phyloP scores from a whole-genome alignment of 768 basidiomycete genomes.

The Auriscalpium vulgare region DNA sequence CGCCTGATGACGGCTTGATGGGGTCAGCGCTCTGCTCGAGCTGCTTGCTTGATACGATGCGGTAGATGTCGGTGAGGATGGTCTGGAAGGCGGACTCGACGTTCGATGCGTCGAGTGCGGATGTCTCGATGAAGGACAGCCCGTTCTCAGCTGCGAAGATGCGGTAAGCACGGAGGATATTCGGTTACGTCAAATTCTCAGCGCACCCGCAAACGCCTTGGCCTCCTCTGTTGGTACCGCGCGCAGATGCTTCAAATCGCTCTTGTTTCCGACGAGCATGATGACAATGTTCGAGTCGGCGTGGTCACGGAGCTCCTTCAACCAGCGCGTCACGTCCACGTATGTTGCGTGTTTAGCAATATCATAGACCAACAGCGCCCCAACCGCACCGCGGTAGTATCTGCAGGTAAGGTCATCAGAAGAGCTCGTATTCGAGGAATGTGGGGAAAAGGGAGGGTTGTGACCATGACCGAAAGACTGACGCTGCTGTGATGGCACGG shows the following conservation, averaged over 20 bases:
- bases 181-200: background rate
- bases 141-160: slow-evolving; percentile 71
- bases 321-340: slow-evolving; percentile 89
- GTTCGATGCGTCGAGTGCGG: slow-evolving; percentile 98
- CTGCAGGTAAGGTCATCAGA: slow-evolving; percentile 28
- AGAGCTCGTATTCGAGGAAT: background rate
- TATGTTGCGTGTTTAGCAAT: slow-evolving; percentile 93
- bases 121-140: slow-evolving; percentile 95
- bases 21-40: slow-evolving; percentile 78
- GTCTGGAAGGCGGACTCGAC: slow-evolving; percentile 97
- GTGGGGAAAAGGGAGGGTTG: background rate
- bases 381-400: slow-evolving; percentile 96
- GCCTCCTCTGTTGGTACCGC: slow-evolving; percentile 98
- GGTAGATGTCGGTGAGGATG: slow-evolving; percentile 95
- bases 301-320: slow-evolving; percentile 95
- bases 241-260: slow-evolving; percentile 94
- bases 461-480: slow-evolving; percentile 23
- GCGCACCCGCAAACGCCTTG: slow-evolving; percentile 79
- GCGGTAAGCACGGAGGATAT: background rate
- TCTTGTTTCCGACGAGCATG: slow-evolving; percentile 98
- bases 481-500: slow-evolving; percentile 96
- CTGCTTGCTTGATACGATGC: slow-evolving; percentile 91
- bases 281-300: slow-evolving; percentile 91
- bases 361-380: slow-evolving; percentile 89
- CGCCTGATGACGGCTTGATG: slow-evolving; percentile 71